These are phyloP conservation scores for Trypethelium eluteriae DNA, from an alignment of 495 filamentous ascomycete species.

Conservation along the genomic window DNA sequence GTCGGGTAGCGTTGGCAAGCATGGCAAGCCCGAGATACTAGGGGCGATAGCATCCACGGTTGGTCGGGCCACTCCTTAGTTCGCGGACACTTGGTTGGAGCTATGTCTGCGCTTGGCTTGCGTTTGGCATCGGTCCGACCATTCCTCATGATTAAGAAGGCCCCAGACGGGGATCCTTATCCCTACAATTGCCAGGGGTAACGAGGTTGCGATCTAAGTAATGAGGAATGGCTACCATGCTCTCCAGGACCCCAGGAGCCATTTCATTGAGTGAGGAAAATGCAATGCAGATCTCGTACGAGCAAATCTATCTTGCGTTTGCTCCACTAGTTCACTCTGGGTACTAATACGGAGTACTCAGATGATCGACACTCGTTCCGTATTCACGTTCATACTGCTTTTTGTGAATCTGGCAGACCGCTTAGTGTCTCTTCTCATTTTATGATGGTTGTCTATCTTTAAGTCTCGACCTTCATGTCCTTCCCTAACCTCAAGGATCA, in stretches of 20 bases:
- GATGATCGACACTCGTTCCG: not conserved
- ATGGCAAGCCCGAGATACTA: no score
- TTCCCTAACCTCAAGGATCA: not conserved
- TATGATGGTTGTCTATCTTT: not conserved
- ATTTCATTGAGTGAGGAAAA: not conserved
- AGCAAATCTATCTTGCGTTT: conserved; percentile 1
- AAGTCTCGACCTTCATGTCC: not conserved
- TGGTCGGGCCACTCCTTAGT: not conserved
- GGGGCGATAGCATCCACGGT: not conserved
- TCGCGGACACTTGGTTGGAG: not conserved
- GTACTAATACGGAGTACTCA: not conserved
- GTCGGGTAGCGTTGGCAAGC: no score
- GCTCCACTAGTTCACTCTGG: not conserved
- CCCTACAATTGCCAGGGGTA: not conserved
- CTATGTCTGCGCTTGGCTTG: not conserved
- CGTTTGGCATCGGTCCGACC: not conserved
- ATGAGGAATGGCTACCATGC: no score
- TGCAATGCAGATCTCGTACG: not conserved
- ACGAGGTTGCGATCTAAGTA: not conserved
- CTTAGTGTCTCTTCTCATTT: not conserved
- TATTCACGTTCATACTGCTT: not conserved
- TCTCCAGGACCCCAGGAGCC: no score
- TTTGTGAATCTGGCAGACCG: not conserved
- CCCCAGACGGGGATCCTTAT: not conserved
- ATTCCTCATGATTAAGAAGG: not conserved